Evolutionary conservation across 345 rosid species (phyloP), one percentile per base, ranked within the genome.

Genomic region (Aurinia saxatilis): DNA sequence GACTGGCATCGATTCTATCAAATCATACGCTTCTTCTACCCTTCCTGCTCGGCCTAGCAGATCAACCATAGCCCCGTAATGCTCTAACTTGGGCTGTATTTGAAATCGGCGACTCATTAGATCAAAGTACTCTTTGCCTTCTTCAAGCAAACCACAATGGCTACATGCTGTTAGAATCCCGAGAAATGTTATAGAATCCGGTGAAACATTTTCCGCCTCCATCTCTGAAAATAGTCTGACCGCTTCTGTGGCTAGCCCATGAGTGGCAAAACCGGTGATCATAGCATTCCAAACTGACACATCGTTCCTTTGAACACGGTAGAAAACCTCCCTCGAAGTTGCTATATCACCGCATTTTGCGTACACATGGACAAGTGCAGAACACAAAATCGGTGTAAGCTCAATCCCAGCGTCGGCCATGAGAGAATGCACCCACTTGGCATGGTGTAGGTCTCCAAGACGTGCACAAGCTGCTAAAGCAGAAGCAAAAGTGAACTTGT

Each of bases 31-130:
- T 67, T 86, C 91, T 51, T 81, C 80, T n/a, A 88, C 63, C 18
- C 51, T 67, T 60, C 90, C 96, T 25, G 88, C 86, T 69, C 95
- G 80, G 29, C 88, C 82, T 45, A 86, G 67, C 41, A 88, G 82
- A 73, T 88, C 96, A 40, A 88, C 85, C 80, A 86, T 78, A 11
- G 90, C 87, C 30, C 95, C 96, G 8, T 85, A 91, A 63, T 88
- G 95, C 91, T 81, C 84, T 6, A 82, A 50, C 67, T 82, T 71
- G 0, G 91, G 95, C 67, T 73, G 69, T 76, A 87, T 55, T 3
- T 55, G 69, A 65, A 73, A 81, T 16, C 0, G 54, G 2, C 37
- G 50, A 51, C 56, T 70, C 96, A 91, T 86, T 35, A 74, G 42
- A 72, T 79, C 63, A 73, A 91, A 91, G 62, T 62, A 79, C 37